These are phyloP conservation scores for Pleodorina starrii DNA, from an alignment of 139 green algal genomes.

Conservation along the genomic window DNA sequence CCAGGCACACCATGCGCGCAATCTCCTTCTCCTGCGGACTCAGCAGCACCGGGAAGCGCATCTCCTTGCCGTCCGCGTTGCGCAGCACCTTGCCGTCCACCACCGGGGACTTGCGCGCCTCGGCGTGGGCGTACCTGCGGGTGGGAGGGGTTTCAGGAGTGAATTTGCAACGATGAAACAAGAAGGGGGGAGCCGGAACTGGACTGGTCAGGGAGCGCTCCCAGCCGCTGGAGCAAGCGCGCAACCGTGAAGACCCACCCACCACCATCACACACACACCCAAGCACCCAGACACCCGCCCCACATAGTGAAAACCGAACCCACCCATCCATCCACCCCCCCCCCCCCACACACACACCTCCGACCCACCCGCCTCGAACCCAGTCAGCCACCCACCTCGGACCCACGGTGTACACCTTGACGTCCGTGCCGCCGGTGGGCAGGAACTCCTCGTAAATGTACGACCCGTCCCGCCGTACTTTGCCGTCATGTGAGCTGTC, in stretches of 20 bases:
- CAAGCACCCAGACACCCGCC: no score
- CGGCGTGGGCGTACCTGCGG: constrained; percentile 95
- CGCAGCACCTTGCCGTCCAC: constrained; percentile 95
- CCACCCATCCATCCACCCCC: no score
- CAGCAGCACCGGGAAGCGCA: constrained; percentile 93
- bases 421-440: constrained; percentile 98
- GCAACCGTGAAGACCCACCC: no score
- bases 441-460: constrained; percentile 99
- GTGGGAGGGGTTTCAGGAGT: neutral
- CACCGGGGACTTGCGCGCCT: constrained; percentile 97
- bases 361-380: no score
- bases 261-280: no score
- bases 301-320: no score
- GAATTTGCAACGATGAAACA: neutral
- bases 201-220: no score
- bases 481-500: constrained; percentile 85
- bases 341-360: no score
- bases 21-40: constrained; percentile 93
- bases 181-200: no score
- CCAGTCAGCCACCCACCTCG: constrained; percentile 29
- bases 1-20: constrained; percentile 91
- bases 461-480: constrained; percentile 90
- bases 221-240: no score
- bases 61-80: constrained; percentile 67
- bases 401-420: constrained; percentile 88